Percentiles rank a stretch among this genome's conserved stretches.
phyloP scores from a whole-genome alignment of 495 filamentous ascomycete genomes.

The Cercophora scortea region DNA sequence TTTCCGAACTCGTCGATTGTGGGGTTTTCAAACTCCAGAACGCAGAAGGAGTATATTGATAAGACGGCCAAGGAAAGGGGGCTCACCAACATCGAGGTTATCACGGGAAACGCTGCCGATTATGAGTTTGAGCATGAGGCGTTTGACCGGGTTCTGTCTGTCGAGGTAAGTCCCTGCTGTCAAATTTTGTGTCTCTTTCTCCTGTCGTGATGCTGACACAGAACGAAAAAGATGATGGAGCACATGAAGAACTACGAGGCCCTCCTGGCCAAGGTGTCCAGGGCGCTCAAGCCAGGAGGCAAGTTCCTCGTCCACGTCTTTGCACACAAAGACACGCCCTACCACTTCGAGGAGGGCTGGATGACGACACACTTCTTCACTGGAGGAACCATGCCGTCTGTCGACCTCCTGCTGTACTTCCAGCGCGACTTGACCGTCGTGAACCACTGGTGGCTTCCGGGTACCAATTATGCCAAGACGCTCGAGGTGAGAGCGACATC shows the following conservation, averaged over 20 bases:
- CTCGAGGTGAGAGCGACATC: slow-evolving; percentile 43
- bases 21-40: slow-evolving; percentile 56
- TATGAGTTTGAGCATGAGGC: slow-evolving; percentile 47
- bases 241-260: slow-evolving; percentile 69
- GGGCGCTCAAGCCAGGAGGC: slow-evolving; percentile 48
- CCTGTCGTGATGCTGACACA: not conserved
- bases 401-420: slow-evolving; percentile 58
- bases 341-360: slow-evolving; percentile 64
- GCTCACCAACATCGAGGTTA: slow-evolving; percentile 48
- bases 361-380: slow-evolving; percentile 65
- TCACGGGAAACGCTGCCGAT: slow-evolving; percentile 53
- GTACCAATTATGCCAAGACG: slow-evolving; percentile 56
- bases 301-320: slow-evolving; percentile 63
- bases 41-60: slow-evolving; percentile 59
- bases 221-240: slow-evolving; percentile 47
- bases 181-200: no score
- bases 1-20: slow-evolving; percentile 51
- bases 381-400: slow-evolving; percentile 59
- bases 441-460: slow-evolving; percentile 59
- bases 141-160: slow-evolving; percentile 55
- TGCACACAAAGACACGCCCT: slow-evolving; percentile 50
- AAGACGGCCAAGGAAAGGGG: slow-evolving; percentile 41
- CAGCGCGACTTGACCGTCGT: slow-evolving; percentile 50
- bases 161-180: slow-evolving; percentile 35
- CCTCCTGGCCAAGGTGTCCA: slow-evolving; percentile 51